These are phyloP conservation scores for Pilobolus umbonatus DNA, from an alignment of 192 early-diverging fungal species.

Conservation along the genomic window DNA sequence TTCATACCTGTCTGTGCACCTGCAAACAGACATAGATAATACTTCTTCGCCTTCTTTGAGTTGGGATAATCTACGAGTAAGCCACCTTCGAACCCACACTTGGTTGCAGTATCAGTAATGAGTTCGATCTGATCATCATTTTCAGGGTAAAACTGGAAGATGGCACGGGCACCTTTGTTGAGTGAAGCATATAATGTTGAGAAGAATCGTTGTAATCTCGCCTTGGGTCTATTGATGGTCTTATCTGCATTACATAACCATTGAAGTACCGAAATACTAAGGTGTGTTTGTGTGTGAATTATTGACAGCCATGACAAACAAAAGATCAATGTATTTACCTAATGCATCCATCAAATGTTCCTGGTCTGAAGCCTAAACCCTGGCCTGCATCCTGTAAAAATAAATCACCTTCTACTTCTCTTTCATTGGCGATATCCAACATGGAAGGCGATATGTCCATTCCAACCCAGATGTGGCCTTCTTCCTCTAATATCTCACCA, in stretches of 20 bases:
- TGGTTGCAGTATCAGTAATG: constrained; percentile 82
- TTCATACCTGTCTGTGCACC: constrained; percentile 62
- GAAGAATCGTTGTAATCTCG: constrained; percentile 86
- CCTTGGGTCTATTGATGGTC: constrained; percentile 76
- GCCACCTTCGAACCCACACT: constrained; percentile 94
- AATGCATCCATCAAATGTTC: constrained; percentile 95
- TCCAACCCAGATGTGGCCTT: constrained; percentile 96
- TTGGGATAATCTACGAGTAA: constrained; percentile 95
- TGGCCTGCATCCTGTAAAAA: constrained; percentile 95
- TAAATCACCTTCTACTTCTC: constrained; percentile 92
- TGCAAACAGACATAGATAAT: constrained; percentile 94
- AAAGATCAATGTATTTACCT: constrained; percentile 39
- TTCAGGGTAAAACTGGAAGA: constrained; percentile 99
- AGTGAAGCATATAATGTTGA: constrained; percentile 87
- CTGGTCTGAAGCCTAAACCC: constrained; percentile 89
- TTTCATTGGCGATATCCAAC: constrained; percentile 88
- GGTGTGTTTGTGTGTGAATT: background rate
- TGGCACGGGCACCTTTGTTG: constrained; percentile 81
- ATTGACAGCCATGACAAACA: background rate
- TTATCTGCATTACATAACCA: constrained; percentile 99
- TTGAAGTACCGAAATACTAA: constrained; percentile 91
- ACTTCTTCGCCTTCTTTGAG: constrained; percentile 95
- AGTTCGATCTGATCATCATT: constrained; percentile 92
- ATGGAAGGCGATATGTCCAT: constrained; percentile 93
- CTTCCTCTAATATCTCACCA: constrained; percentile 92